Conservation (phyloP, 805 yeast species). For the Metschnikowia colocasiae region DNA sequence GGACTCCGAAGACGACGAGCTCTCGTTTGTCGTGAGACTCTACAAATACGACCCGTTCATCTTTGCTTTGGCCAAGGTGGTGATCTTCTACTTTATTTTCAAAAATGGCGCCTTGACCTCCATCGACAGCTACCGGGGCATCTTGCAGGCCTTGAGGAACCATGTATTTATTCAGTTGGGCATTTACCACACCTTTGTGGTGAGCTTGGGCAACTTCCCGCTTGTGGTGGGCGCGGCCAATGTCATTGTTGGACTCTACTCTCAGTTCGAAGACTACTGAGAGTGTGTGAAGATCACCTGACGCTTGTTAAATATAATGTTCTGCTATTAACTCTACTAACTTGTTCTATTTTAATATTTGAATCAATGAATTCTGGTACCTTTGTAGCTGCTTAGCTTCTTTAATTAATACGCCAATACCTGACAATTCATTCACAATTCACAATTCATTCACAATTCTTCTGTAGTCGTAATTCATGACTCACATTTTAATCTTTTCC, state of each 20-base stretch:
- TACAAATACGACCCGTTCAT: constrained; percentile 52
- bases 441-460: no score
- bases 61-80: constrained; percentile 46
- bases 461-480: no score
- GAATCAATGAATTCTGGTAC: neutral
- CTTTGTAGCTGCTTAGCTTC: no score
- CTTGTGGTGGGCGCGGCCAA: constrained; percentile 45
- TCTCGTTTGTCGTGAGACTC: constrained; percentile 25
- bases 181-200: constrained; percentile 33
- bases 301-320: constrained; percentile 4
- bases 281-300: neutral
- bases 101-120: constrained; percentile 30
- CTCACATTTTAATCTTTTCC: no score
- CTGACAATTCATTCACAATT: no score
- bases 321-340: constrained; percentile 4
- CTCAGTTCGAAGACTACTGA: constrained; percentile 45
- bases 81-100: constrained; percentile 32
- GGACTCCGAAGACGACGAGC: constrained; percentile 12
- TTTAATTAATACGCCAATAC: no score
- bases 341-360: neutral
- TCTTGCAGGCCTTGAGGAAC: constrained; percentile 27
- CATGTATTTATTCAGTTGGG: constrained; percentile 36
- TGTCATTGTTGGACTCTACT: constrained; percentile 47
- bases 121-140: constrained; percentile 24
- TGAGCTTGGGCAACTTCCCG: constrained; percentile 45